These are phyloP conservation scores for Clathrus columnatus DNA, from an alignment of 768 basidiomycete genomes.

Conservation along the genomic window DNA sequence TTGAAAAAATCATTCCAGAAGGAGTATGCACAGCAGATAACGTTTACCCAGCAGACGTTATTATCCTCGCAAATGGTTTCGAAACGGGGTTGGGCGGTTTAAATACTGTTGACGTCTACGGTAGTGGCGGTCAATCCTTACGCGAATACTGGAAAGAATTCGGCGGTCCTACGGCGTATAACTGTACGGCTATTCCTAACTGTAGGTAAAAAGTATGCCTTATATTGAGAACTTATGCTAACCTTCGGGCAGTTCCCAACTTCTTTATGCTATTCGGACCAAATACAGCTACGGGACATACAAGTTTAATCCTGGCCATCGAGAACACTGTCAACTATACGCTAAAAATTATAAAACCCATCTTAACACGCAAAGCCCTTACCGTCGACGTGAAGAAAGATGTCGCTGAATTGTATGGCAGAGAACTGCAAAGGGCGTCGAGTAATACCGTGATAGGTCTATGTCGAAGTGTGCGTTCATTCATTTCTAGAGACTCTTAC, in stretches of 20 bases:
- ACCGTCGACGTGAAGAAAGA: conserved; percentile 15
- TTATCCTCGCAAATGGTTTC: conserved; percentile 16
- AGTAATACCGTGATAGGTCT: background rate
- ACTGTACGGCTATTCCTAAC: conserved; percentile 5
- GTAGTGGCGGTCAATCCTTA: conserved; percentile 11
- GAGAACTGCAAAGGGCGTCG: background rate
- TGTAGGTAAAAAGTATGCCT: conserved; percentile 4
- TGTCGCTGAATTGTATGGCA: conserved; percentile 8
- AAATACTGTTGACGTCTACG: conserved; percentile 9
- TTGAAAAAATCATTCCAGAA: conserved; percentile 9
- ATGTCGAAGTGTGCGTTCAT: background rate
- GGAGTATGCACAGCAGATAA: conserved; percentile 13
- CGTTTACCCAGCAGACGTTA: conserved; percentile 15
- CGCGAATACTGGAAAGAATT: conserved; percentile 11
- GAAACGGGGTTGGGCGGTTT: background rate
- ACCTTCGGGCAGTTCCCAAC: conserved; percentile 8
- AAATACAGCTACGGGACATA: conserved; percentile 18
- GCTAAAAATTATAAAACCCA: conserved; percentile 13
- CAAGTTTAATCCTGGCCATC: conserved; percentile 16
- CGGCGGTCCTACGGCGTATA: conserved; percentile 14
- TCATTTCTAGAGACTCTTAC: background rate
- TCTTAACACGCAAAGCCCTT: conserved; percentile 4
- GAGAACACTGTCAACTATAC: conserved; percentile 8
- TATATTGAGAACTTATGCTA: background rate
- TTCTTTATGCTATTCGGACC: conserved; percentile 17